Base-by-base conservation (phyloP, 2,329 filamentous ascomycete genomes). In the Pseudogymnoascus sp. region DNA sequence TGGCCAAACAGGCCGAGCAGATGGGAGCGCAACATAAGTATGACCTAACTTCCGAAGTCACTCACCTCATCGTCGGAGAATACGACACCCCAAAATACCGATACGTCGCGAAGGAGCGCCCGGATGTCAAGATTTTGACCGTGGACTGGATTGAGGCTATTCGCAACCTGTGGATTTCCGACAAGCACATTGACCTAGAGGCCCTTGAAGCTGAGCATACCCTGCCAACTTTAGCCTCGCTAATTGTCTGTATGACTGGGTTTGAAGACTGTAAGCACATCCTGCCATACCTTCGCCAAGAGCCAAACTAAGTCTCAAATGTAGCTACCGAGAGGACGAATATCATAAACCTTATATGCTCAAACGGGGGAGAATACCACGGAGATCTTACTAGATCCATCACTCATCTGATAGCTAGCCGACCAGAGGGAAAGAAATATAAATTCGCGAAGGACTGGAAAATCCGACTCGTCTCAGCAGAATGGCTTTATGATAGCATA, bases 21-120 rank as follows among this genome's bases (percentile, higher is more conserved):
- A 91, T 99, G 80, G 95, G 95, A 67, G 95, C 93, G 60, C 76
- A 83, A 65, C 90, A 96, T 80, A 92, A 90, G 70, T 89, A 92
- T 75, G 93, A 99, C 75, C 85, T 99, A 50, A 97, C 93, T n/a
- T 90, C 90, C 63, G 91, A 97, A 74, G 91, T 96, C 59, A 97
- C 95, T 4, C 95, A 99, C 78, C 86, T 99, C 56, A 84, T 99
- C 67, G 91, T 96, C 66, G 95, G 93, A 74, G 88, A 90, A 70
- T 89, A 91, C 71, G 85, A 93, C 73, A 97, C 93, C 0, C 86
- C 89, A 60, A 99, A 99, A 76, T 99, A 99, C 77, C 89, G 88
- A 75, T 96, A 96, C 80, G 93, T 97, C 71, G 95, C 93, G 62
- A 90, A 88, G 72, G 89, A 93, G 74, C 85, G 95, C 61, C 86